These are phyloP conservation scores for Naganishia sp. DNA, from an alignment of 1,284 basidiomycete species.

Conservation along the genomic window DNA sequence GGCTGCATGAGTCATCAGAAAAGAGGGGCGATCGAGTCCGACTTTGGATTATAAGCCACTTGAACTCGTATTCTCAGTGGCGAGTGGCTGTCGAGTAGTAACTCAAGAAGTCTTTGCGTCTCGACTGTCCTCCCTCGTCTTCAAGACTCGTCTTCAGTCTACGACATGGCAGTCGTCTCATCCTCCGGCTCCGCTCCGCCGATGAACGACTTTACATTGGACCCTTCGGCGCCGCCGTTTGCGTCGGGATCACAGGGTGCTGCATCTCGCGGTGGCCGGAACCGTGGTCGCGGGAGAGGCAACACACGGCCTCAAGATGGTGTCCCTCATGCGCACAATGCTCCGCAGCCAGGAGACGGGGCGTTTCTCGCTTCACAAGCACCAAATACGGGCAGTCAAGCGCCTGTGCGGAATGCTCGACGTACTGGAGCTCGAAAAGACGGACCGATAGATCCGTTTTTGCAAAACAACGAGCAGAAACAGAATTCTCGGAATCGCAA, in stretches of 20 bases:
- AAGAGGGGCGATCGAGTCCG: slow-evolving; percentile 4
- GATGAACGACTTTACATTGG: neutral
- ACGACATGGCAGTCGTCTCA: slow-evolving; percentile 4
- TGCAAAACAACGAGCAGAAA: too few species aligned
- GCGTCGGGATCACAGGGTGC: neutral
- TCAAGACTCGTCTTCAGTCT: neutral
- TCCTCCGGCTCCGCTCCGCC: neutral
- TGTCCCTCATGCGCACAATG: neutral
- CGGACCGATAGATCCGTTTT: too few species aligned
- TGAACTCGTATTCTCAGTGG: neutral
- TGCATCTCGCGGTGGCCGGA: slow-evolving; percentile 9
- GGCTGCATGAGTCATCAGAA: neutral
- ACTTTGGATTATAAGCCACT: neutral
- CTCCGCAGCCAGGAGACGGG: slow-evolving; percentile 42
- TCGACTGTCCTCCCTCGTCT: neutral
- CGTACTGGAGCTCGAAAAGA: too few species aligned
- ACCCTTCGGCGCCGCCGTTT: neutral
- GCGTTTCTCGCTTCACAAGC: slow-evolving; percentile 36
- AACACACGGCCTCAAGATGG: slow-evolving; percentile 7
- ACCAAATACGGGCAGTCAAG: too few species aligned
- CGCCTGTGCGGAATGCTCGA: too few species aligned
- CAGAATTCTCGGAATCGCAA: too few species aligned
- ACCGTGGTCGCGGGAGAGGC: slow-evolving; percentile 12
- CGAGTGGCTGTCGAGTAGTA: neutral
- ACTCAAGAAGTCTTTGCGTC: neutral